Evolutionary conservation across 441 rosid genomes (phyloP).

Genomic region (Populus hybrid): DNA sequence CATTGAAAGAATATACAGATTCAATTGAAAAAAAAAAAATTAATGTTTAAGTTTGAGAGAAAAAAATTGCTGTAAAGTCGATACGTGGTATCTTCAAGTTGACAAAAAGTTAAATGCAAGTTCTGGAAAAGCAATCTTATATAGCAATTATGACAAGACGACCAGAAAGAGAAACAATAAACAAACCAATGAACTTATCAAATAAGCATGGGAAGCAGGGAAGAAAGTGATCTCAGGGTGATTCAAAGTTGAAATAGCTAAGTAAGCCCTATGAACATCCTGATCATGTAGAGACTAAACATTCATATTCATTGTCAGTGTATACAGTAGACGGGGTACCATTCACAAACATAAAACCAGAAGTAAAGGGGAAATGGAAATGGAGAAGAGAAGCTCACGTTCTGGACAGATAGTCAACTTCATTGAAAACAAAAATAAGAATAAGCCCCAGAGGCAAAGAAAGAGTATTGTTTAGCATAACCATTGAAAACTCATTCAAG

Average conservation of each 20-base stretch:
- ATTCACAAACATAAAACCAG: background rate
- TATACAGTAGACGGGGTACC: background rate
- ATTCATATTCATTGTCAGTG: background rate
- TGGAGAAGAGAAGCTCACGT: conserved; percentile 52
- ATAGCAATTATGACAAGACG: background rate
- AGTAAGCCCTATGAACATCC: background rate
- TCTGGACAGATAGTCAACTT: conserved; percentile 68
- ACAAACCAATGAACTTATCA: background rate
- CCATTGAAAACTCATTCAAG: conserved; percentile 96
- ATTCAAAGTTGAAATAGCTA: background rate
- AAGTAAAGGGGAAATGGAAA: background rate
- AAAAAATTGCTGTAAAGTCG: background rate
- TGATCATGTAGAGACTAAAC: background rate
- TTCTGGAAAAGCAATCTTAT: background rate
- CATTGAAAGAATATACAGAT: background rate
- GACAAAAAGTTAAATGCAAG: background rate
- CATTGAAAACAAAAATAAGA: conserved; percentile 75
- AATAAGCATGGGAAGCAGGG: background rate
- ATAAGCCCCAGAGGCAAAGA: conserved; percentile 83
- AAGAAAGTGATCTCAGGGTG: background rate
- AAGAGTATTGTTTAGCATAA: conserved; percentile 86
- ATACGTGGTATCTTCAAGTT: background rate
- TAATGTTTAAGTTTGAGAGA: background rate
- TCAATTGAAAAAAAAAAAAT: background rate
- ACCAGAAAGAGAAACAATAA: background rate